Evolutionary conservation across 2,329 filamentous ascomycete genomes (phyloP), one percentile per base, ranked within the genome.

Genomic region (Calonectria fujianensis): DNA sequence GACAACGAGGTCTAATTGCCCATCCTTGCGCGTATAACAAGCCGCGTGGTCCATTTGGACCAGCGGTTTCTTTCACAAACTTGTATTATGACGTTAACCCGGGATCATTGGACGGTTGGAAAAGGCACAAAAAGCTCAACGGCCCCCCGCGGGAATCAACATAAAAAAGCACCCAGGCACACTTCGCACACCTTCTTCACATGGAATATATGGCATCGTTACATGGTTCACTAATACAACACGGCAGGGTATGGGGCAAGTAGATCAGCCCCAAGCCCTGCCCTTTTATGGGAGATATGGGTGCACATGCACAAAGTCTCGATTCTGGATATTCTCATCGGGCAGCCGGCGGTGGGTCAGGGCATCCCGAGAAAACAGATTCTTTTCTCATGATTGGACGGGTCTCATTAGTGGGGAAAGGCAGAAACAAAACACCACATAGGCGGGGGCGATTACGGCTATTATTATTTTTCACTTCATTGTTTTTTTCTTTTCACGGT

Each of bases 1-100:
- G 81, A 82, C 52, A 81, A 81, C 31, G 84, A 85, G 70, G 80
- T 80, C n/a, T 85, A 80, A 70, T 61, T 9, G 51, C 9, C 24
- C 51, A 31, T 24, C 13, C 4, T 29, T 18, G 32, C 20, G 41
- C 32, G 45, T 18, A 27, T 13, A 31, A 51, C 29, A 39, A 20
- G 24, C 50, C 29, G 29, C 52, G 41, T 24, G 67, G 50, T 57
- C 52, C 50, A 32, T 63, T 48, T 74, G n/a, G 72, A 35, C 52
- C 54, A 6, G 35, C 45, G 39, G 27, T 54, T 67, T 37, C 41
- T 74, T 74, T 70, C 65, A 50, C 24, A 69, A 69, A 63, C 50
- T 64, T 79, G 74, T 77, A 77, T 80, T 77, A 78, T 74, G 75
- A 73, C 73, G 65, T 69, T 70, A 65, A 51, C 74, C 68, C 57